Base-by-base conservation (phyloP, 2,329 filamentous ascomycete species). In the Aspergillus sp. region DNA sequence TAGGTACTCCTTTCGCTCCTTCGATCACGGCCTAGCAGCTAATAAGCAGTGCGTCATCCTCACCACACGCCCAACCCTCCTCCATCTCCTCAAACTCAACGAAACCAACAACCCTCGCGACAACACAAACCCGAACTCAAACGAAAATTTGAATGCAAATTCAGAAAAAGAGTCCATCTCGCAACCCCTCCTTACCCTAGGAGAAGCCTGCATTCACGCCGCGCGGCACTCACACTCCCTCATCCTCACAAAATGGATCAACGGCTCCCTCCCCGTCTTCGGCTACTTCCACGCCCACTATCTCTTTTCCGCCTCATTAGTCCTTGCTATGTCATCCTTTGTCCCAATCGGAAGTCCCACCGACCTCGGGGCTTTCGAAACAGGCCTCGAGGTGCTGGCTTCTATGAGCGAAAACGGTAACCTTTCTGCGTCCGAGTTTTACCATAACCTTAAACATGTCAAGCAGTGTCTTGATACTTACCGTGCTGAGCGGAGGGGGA, bases 231-330 rank as follows among this genome's bases (percentile, higher is more conserved):
- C 73, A 0, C 72, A 75, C 56, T 66, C 68, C 12, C 68, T 76
- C 52, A 71, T 76, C 53, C 64, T 75, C 4, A 71, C 70, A 4
- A 66, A 71, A 35, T 76, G 71, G 71, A 73, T 75, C 47, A 73
- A 74, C 57, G 73, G 72, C 19, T 70, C 72, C 9, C 66, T 76
- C 23, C 72, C 73, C 0, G 69, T 72, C 8, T 76, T 74, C 58
- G 74, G 73, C 27, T 76, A 74, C 63, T 76, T 74, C 58, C 72
- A 76, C 58, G 71, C 73, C 0, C 73, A 75, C 59, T 75, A 75
- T 41, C 70, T 76, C 23, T 76, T 76, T 55, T 74, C 73, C 17
- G 70, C 73, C 0, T 71, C 73, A 1, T 59, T 74, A 0, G 70
- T 74, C n/a, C 63, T 76, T 6, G 72, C 70, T 46, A 73, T 76